Evolutionary conservation across 805 yeast genomes (phyloP).

Genomic region (Metschnikowia anglica): DNA sequence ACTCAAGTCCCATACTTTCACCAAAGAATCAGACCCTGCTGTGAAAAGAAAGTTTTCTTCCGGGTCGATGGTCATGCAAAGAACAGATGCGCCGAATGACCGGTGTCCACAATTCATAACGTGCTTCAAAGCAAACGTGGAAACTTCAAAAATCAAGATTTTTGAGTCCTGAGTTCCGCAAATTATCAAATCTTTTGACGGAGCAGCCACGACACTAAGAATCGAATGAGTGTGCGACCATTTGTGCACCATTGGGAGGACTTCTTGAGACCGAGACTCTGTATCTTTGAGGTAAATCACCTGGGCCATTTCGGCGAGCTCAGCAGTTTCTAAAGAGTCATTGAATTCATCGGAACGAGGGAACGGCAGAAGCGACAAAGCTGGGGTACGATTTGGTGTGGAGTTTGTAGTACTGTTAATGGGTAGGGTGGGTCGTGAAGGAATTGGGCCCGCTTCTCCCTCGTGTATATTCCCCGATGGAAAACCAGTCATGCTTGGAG

Average conservation of each 20-base stretch:
- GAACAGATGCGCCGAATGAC: slow-evolving; percentile 74
- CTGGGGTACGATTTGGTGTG: slow-evolving; percentile 23
- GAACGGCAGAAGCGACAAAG: slow-evolving; percentile 25
- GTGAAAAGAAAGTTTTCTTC: slow-evolving; percentile 66
- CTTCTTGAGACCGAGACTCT: slow-evolving; percentile 9
- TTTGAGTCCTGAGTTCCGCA: slow-evolving; percentile 91
- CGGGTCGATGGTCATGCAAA: slow-evolving; percentile 58
- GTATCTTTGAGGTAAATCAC: not conserved
- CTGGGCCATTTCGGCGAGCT: not conserved
- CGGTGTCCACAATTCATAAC: slow-evolving; percentile 39
- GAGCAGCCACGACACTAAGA: slow-evolving; percentile 66
- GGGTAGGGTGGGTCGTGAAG: slow-evolving; percentile 29
- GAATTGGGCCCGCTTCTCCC: slow-evolving; percentile 33
- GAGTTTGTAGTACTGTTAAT: slow-evolving; percentile 26
- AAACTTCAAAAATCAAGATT: slow-evolving; percentile 67
- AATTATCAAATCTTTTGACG: slow-evolving; percentile 56
- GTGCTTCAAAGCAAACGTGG: slow-evolving; percentile 56
- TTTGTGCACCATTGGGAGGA: slow-evolving; percentile 45
- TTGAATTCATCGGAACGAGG: not conserved
- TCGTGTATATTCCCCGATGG: slow-evolving; percentile 31
- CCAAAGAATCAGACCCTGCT: slow-evolving; percentile 87
- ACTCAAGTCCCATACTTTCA: slow-evolving; percentile 77
- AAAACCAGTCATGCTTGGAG: slow-evolving; percentile 14
- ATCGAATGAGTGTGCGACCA: slow-evolving; percentile 79
- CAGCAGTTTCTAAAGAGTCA: not conserved